phyloP scores from a whole-genome alignment of 306 rosid species.

The Casuarina cunninghamiana region DNA sequence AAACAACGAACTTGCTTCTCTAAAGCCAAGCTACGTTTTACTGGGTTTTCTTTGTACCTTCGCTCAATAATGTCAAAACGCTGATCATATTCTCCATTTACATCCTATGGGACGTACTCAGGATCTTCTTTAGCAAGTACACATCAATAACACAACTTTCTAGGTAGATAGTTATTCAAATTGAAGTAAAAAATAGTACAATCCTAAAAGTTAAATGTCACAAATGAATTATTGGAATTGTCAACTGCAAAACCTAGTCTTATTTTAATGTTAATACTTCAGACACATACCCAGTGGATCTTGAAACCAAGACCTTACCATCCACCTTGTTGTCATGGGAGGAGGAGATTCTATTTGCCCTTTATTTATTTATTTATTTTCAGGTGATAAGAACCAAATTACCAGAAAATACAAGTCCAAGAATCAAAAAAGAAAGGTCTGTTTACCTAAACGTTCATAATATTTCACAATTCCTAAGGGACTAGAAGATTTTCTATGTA shows the following conservation, averaged over 20 bases:
- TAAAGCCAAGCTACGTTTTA: conserved; percentile 56
- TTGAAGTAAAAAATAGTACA: background rate
- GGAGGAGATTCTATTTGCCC: background rate
- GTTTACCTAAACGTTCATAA: background rate
- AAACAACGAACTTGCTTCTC: conserved; percentile 76
- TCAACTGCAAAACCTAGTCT: background rate
- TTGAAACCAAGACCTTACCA: background rate
- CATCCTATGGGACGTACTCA: conserved; percentile 71
- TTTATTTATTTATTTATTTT: background rate
- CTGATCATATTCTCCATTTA: conserved; percentile 68
- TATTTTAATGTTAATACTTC: background rate
- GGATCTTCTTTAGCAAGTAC: conserved; percentile 72
- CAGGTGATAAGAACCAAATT: background rate
- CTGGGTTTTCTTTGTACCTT: conserved; percentile 71
- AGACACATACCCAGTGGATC: background rate
- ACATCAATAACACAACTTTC: conserved; percentile 5
- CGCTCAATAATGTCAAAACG: conserved; percentile 70
- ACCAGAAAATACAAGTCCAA: background rate
- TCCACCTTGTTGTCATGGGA: background rate
- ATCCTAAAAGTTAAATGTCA: background rate
- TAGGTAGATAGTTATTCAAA: background rate
- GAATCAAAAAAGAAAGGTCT: background rate
- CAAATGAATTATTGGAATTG: background rate
- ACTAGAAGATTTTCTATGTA: background rate
- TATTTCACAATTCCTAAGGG: background rate